These are phyloP conservation scores for Lipomyces oligophaga DNA, from an alignment of 805 yeast species.

Conservation along the genomic window DNA sequence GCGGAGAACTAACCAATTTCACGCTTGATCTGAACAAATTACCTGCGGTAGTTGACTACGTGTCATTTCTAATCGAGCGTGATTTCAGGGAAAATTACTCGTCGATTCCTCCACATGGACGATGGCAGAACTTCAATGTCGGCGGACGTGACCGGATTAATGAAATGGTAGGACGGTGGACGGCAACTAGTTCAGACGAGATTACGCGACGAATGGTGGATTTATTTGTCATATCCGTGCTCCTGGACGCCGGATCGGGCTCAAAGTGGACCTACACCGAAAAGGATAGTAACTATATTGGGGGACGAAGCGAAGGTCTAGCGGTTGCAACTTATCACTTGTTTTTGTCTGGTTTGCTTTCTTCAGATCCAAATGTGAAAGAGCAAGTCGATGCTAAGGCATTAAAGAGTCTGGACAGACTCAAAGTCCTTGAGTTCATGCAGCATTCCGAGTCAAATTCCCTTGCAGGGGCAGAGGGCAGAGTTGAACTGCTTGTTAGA, in stretches of 20 bases:
- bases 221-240: slow-evolving; percentile 56
- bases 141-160: slow-evolving; percentile 48
- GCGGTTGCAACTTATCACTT: slow-evolving; percentile 58
- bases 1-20: slow-evolving; percentile 43
- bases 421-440: slow-evolving; percentile 42
- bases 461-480: slow-evolving; percentile 53
- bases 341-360: slow-evolving; percentile 50
- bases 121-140: slow-evolving; percentile 63
- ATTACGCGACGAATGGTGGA: slow-evolving; percentile 54
- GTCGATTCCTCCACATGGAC: slow-evolving; percentile 60
- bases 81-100: slow-evolving; percentile 46
- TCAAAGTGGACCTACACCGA: slow-evolving; percentile 52
- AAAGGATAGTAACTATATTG: slow-evolving; percentile 34
- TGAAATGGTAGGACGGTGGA: slow-evolving; percentile 41
- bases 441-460: slow-evolving; percentile 47
- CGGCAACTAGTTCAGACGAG: slow-evolving; percentile 40
- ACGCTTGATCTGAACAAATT: slow-evolving; percentile 46
- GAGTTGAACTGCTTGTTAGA: slow-evolving; percentile 46
- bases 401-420: slow-evolving; percentile 40
- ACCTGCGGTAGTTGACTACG: slow-evolving; percentile 45
- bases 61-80: slow-evolving; percentile 44
- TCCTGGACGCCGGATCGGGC: slow-evolving; percentile 69
- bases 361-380: slow-evolving; percentile 38
- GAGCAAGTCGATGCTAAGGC: slow-evolving; percentile 46
- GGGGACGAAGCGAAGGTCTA: slow-evolving; percentile 56